A percentile compares a stretch with the other conserved stretches of the same genome.
Conservation (phyloP, 805 yeast genomes). For the Suhomyces kilbournensis region DNA sequence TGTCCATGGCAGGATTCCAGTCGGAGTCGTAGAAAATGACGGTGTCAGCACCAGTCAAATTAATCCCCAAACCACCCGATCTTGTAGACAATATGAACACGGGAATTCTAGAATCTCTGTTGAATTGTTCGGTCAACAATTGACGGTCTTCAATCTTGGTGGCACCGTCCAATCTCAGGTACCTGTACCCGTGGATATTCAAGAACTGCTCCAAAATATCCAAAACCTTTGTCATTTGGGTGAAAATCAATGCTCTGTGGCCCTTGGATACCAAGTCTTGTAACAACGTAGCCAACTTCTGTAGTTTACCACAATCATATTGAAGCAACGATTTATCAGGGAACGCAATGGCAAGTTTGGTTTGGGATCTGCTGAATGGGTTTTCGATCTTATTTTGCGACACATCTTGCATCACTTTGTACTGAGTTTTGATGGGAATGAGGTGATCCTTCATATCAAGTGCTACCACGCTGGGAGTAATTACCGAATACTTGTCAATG, state of each 20-base stretch:
- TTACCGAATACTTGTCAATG: conserved; percentile 75
- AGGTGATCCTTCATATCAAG: conserved; percentile 60
- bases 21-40: conserved; percentile 97
- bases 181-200: conserved; percentile 90
- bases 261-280: conserved; percentile 81
- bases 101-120: conserved; percentile 78
- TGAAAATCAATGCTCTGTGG: conserved; percentile 91
- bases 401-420: conserved; percentile 27
- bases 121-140: conserved; percentile 86
- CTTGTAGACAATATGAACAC: conserved; percentile 92
- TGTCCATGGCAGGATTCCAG: conserved; percentile 99
- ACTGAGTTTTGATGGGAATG: conserved; percentile 41
- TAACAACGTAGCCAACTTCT: conserved; percentile 70
- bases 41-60: conserved; percentile 97
- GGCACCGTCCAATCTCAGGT: conserved; percentile 95
- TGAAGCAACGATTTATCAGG: conserved; percentile 92
- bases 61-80: conserved; percentile 98
- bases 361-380: conserved; percentile 77
- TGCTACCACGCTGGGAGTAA: conserved; percentile 84
- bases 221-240: conserved; percentile 96
- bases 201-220: conserved; percentile 91
- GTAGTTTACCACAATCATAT: conserved; percentile 96
- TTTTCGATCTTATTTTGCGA: conserved; percentile 42
- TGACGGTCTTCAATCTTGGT: conserved; percentile 97
- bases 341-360: conserved; percentile 85